These are phyloP conservation scores for Neocallimastix lanati DNA, from an alignment of 192 early-diverging fungal genomes.

Conservation along the genomic window DNA sequence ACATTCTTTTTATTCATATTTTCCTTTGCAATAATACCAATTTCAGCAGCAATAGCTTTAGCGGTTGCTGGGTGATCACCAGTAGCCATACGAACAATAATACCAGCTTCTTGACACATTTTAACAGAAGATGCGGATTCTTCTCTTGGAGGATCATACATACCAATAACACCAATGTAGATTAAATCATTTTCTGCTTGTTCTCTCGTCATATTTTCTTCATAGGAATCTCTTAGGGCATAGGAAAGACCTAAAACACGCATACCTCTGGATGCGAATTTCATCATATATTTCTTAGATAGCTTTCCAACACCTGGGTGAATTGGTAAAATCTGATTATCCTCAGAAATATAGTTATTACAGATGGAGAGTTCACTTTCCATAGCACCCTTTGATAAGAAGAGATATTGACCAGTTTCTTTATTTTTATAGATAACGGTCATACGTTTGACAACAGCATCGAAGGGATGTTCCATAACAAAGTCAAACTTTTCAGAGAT, in stretches of 20 bases:
- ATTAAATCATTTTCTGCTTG: constrained; percentile 5
- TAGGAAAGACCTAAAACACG: constrained; percentile 62
- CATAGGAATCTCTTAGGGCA: constrained; percentile 17
- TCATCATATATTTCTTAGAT: not conserved
- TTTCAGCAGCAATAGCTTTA: constrained; percentile 9
- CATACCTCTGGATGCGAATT: not conserved
- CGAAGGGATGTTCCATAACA: constrained; percentile 13
- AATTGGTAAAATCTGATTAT: not conserved
- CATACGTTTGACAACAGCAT: constrained; percentile 57
- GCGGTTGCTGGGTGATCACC: constrained; percentile 9
- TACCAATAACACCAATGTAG: constrained; percentile 7
- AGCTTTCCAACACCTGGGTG: not conserved
- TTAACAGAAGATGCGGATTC: not conserved
- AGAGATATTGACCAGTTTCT: constrained; percentile 53
- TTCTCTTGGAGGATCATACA: constrained; percentile 8
- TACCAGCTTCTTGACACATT: constrained; percentile 2
- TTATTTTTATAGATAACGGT: constrained; percentile 66
- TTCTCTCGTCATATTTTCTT: constrained; percentile 1
- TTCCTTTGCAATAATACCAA: constrained; percentile 1
- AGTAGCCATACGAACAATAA: constrained; percentile 8
- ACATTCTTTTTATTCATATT: constrained; percentile 5
- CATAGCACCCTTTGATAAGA: constrained; percentile 84
- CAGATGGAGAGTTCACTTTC: constrained; percentile 38
- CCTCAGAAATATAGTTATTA: not conserved
- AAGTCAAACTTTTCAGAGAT: constrained; percentile 5